Evolutionary conservation across 139 green algal species (phyloP).

Genomic region (Chlamydomonas eustigma): DNA sequence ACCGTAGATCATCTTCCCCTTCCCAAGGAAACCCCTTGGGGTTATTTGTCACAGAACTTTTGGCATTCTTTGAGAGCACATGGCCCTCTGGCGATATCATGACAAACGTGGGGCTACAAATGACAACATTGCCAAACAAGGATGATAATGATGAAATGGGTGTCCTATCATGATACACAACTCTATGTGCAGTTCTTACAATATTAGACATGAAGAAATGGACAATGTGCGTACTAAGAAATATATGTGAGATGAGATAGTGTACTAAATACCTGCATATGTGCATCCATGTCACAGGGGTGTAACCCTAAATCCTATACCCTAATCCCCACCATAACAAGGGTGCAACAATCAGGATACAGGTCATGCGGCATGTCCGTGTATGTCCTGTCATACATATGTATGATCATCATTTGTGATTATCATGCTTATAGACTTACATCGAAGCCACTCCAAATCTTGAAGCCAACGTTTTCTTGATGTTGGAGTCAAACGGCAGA

Average conservation of each 20-base stretch:
- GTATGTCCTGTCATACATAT: no score
- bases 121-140: not conserved
- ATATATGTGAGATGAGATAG: not conserved
- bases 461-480: not conserved
- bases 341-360: no score
- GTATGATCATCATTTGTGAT: no score
- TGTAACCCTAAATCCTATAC: no score
- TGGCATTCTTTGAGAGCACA: not conserved
- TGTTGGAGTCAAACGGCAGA: not conserved
- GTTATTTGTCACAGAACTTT: not conserved
- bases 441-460: not conserved
- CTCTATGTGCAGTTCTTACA: not conserved
- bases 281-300: no score
- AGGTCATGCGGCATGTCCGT: no score
- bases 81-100: not conserved
- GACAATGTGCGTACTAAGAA: not conserved
- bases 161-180: not conserved
- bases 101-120: not conserved
- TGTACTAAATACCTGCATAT: not conserved
- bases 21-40: not conserved
- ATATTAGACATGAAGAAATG: not conserved
- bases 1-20: not conserved
- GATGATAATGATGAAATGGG: not conserved
- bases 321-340: no score
- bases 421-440: no score